A percentile compares a stretch with the other conserved stretches of the same genome.
phyloP scores from a whole-genome alignment of 495 filamentous ascomycete species.

The Zalerion maritima region DNA sequence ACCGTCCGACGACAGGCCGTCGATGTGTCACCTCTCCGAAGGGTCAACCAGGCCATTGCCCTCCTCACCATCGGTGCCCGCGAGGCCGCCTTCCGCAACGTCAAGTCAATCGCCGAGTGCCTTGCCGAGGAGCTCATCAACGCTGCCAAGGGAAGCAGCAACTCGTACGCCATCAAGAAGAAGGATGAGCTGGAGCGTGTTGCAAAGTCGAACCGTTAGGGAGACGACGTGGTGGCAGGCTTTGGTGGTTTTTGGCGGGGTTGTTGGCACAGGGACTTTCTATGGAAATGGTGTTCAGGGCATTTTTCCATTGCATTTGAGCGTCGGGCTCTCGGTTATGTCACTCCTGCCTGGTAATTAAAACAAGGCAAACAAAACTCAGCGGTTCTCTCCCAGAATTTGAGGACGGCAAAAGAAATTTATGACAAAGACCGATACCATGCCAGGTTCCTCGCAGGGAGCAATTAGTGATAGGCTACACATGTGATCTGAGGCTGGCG shows the following conservation, averaged over 20 bases:
- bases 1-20: slow-evolving; percentile 99
- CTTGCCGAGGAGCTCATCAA: slow-evolving; percentile 99
- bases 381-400: too few species aligned
- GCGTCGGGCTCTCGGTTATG: slow-evolving; percentile 1
- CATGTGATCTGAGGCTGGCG: too few species aligned
- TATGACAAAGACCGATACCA: too few species aligned
- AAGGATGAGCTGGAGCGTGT: slow-evolving; percentile 99
- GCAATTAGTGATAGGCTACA: too few species aligned
- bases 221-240: slow-evolving; percentile 11
- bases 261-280: background rate
- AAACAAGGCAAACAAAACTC: too few species aligned
- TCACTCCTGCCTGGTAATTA: slow-evolving; percentile 7
- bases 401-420: too few species aligned
- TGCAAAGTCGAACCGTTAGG: slow-evolving; percentile 98
- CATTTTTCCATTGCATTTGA: background rate
- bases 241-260: too few species aligned
- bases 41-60: slow-evolving; percentile 98
- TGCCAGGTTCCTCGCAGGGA: too few species aligned
- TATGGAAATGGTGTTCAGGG: background rate
- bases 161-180: slow-evolving; percentile 99
- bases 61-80: slow-evolving; percentile 95
- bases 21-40: slow-evolving; percentile 97
- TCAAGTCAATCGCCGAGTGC: slow-evolving; percentile 98
- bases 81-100: slow-evolving; percentile 95
- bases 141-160: slow-evolving; percentile 98